A percentile compares a stretch with the other conserved stretches of the same genome.
Conservation (phyloP, 345 rosid species). For the Boechera stricta region DNA sequence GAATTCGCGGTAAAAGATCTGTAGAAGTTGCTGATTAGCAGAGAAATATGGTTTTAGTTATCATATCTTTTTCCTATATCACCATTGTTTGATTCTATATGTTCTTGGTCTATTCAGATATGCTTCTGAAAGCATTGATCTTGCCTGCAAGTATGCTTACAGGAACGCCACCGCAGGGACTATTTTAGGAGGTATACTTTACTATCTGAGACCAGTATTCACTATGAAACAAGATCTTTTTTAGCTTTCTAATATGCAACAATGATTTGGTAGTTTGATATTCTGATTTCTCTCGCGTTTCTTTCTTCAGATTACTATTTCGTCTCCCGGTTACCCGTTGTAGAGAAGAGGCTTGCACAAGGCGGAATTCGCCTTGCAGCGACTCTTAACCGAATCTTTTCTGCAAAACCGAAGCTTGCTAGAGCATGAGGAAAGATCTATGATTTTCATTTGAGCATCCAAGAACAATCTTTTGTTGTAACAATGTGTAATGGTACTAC, state of each 20-base stretch:
- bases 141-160: slow-evolving; percentile 88
- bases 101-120: slow-evolving; percentile 54
- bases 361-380: slow-evolving; percentile 83
- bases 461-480: neutral
- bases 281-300: neutral
- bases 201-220: neutral
- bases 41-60: neutral
- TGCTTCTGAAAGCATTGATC: slow-evolving; percentile 78
- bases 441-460: neutral
- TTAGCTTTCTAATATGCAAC: slow-evolving; percentile 14
- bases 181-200: slow-evolving; percentile 66
- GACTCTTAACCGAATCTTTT: slow-evolving; percentile 70
- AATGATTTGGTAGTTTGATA: neutral
- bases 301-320: slow-evolving; percentile 68
- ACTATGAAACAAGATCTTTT: neutral
- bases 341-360: slow-evolving; percentile 86
- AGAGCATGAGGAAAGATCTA: slow-evolving; percentile 43
- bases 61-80: neutral
- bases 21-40: neutral
- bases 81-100: slow-evolving; percentile 5
- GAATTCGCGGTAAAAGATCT: neutral
- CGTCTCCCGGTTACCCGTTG: slow-evolving; percentile 74
- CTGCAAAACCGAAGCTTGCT: slow-evolving; percentile 52
- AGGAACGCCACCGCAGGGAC: slow-evolving; percentile 85
- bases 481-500: neutral